Conservation (phyloP, 495 filamentous ascomycete genomes). For the Acidiella bohemica region DNA sequence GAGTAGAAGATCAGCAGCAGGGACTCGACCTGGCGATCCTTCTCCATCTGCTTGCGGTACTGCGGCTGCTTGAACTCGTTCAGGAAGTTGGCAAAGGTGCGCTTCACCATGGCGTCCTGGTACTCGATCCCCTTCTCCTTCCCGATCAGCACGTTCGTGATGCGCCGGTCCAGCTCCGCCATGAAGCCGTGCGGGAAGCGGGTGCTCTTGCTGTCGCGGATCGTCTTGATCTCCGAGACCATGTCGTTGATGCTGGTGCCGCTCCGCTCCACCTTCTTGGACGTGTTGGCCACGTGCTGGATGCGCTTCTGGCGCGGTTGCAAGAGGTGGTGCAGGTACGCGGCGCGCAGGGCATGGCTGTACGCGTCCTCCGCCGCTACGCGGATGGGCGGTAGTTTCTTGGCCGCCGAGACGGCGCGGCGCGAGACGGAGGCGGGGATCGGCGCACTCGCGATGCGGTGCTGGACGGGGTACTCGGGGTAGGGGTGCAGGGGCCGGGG, state of each 20-base stretch:
- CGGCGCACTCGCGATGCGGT: no score
- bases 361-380: conserved; percentile 63
- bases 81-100: conserved; percentile 67
- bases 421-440: no score
- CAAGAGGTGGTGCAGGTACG: conserved; percentile 85
- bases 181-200: conserved; percentile 71
- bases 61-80: conserved; percentile 60
- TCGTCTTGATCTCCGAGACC: conserved; percentile 60
- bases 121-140: conserved; percentile 66
- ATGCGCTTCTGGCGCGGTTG: conserved; percentile 77
- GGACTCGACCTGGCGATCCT: conserved; percentile 87
- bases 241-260: conserved; percentile 60
- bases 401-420: no score
- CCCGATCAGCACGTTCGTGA: conserved; percentile 52
- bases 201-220: conserved; percentile 62
- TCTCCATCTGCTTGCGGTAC: conserved; percentile 69
- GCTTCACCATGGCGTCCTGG: conserved; percentile 61
- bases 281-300: conserved; percentile 58
- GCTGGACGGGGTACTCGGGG: no score
- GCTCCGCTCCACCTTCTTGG: conserved; percentile 41
- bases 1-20: conserved; percentile 78
- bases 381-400: conserved; percentile 14
- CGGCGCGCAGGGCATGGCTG: conserved; percentile 75
- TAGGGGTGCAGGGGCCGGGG: no score
- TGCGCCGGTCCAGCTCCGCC: conserved; percentile 51